Base-by-base conservation (phyloP, 306 rosid genomes). In the Crataegus laevigata region DNA sequence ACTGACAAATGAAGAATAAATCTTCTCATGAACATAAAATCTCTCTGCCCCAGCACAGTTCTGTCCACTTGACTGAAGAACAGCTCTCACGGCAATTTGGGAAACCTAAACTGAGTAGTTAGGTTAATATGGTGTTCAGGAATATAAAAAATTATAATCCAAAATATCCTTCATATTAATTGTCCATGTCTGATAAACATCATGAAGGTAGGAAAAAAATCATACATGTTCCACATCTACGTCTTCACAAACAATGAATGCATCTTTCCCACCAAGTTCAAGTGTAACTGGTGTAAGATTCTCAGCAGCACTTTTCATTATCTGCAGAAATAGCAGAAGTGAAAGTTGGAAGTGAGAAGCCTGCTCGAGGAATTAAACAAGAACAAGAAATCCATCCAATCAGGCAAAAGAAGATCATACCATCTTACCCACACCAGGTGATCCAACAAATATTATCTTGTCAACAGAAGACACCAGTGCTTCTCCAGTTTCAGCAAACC, bases 221-320 rank as follows among this genome's bases (percentile, higher is more conserved):
- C 91, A 76, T 90, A 92, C 99, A 61, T 78, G 92, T 61, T 96
- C 92, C 89, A 90, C 88, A 88, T 96, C 96, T 71, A 77, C 96
- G 77, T 96, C 98, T 30, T 96, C 96, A 58, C 98, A 96, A 65
- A 96, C 96, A 73, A 96, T 89, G 85, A 96, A 96, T 79, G 97
- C 90, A 86, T 92, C 98, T 91, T 96, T 96, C 78, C 99, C 99
- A 62, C 99, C 99, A 83, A 96, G 93, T 90, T 96, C 99, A 51
- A 96, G 90, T 3, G 99, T 96, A 74, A 96, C 92, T 30, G 98
- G 99, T 71, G 80, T 83, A 73, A 96, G 96, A 15, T 84, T 92
- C 80, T 90, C 97, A 21, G 98, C 82, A 64, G 99, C 99, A 84
- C 68, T 89, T 85, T 81, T 85, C 98, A 96, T 96, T 85, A 96